phyloP scores from a whole-genome alignment of 257 asterid species.

The Cruciata laevipes region DNA sequence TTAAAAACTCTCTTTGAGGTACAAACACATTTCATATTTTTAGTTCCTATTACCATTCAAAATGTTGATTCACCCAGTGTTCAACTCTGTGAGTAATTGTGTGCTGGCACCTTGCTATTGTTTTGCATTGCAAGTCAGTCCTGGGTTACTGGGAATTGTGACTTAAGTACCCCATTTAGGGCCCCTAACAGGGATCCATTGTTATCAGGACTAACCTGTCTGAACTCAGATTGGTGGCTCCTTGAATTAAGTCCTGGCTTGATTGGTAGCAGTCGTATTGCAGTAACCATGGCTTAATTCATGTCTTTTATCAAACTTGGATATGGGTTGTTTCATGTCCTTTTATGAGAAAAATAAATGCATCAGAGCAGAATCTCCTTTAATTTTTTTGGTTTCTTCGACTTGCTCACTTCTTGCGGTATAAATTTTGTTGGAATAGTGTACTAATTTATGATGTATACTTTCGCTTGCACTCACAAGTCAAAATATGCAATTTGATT shows the following conservation, averaged over 20 bases:
- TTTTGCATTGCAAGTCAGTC: neutral
- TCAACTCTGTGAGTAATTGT: neutral
- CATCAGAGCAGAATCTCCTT: neutral
- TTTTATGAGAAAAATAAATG: neutral
- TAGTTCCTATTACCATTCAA: neutral
- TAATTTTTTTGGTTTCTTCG: too few species aligned
- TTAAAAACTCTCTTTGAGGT: conserved; percentile 88
- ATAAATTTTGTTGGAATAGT: neutral
- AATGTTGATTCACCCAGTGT: conserved; percentile 4
- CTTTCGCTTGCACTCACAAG: neutral
- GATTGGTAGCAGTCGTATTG: neutral
- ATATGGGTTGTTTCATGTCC: too few species aligned
- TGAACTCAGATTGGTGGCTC: neutral
- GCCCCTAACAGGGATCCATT: neutral
- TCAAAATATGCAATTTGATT: too few species aligned
- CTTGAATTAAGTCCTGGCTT: neutral
- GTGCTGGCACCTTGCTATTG: neutral
- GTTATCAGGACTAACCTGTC: neutral
- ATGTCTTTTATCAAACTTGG: too few species aligned
- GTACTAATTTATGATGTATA: neutral
- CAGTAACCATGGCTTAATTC: too few species aligned
- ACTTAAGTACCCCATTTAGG: neutral
- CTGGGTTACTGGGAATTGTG: neutral
- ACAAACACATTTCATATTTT: conserved; percentile 4
- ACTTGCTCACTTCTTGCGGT: neutral